Evolutionary conservation across 805 yeast species (phyloP).

Genomic region (Starmera amethionina): DNA sequence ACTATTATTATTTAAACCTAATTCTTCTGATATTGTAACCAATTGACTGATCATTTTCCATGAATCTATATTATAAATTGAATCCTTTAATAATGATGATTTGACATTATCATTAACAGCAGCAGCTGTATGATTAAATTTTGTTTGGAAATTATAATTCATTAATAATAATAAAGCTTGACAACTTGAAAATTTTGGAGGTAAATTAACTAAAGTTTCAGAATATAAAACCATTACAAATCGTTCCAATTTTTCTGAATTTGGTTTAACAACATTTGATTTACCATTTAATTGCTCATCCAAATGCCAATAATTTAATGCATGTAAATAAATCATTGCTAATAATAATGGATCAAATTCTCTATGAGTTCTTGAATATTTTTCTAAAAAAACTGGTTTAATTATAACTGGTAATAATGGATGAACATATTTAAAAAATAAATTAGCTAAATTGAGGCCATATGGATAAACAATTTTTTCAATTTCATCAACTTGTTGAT

Average conservation of each 20-base stretch:
- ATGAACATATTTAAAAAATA: conserved; percentile 19
- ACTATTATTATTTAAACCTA: conserved; percentile 17
- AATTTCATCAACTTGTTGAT: conserved; percentile 19
- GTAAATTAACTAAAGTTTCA: conserved; percentile 15
- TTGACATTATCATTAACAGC: background rate
- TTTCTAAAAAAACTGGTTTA: conserved; percentile 17
- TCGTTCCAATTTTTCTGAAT: conserved; percentile 17
- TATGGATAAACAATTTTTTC: conserved; percentile 16
- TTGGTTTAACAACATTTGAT: conserved; percentile 6
- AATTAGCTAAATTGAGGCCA: conserved; percentile 12
- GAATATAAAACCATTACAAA: conserved; percentile 16
- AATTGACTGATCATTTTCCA: conserved; percentile 17
- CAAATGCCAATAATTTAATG: conserved; percentile 17
- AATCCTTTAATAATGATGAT: background rate
- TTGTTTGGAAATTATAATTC: conserved; percentile 10
- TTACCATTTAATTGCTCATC: conserved; percentile 6
- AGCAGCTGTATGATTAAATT: background rate
- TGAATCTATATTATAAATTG: conserved; percentile 1
- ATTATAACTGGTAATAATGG: conserved; percentile 18
- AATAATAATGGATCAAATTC: conserved; percentile 21
- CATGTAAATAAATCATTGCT: conserved; percentile 18
- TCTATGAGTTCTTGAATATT: conserved; percentile 19
- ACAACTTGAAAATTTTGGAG: conserved; percentile 24
- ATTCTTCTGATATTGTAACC: conserved; percentile 16
- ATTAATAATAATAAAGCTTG: conserved; percentile 29